phyloP scores from a whole-genome alignment of 257 asterid species.

The Agastache rugosa region DNA sequence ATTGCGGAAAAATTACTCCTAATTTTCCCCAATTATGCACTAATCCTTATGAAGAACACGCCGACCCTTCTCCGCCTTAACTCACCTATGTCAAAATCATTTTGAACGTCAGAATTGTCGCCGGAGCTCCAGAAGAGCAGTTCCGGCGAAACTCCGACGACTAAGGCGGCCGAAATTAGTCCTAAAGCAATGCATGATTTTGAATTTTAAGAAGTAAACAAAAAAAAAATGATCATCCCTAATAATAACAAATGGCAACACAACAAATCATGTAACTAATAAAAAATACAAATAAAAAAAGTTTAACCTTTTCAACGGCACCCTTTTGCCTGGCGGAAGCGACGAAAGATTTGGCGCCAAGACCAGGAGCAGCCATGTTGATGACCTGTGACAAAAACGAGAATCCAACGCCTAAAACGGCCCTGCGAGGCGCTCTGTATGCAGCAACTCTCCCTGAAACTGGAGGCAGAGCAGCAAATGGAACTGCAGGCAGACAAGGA shows the following conservation, averaged over 20 bases:
- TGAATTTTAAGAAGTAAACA: neutral
- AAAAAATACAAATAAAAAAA: neutral
- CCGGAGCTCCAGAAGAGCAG: neutral
- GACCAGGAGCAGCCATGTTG: constrained; percentile 55
- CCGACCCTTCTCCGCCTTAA: too few relatives aligned
- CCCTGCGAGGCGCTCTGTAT: constrained; percentile 60
- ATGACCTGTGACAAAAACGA: constrained; percentile 70
- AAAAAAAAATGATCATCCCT: neutral
- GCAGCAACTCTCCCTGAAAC: constrained; percentile 36
- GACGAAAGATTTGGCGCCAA: constrained; percentile 63
- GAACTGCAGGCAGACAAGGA: constrained; percentile 39
- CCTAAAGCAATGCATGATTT: neutral
- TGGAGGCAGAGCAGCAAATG: constrained; percentile 37
- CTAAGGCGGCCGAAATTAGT: neutral
- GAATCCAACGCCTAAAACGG: constrained; percentile 60
- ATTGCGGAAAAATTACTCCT: too few relatives aligned
- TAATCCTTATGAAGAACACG: neutral
- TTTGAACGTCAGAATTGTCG: neutral
- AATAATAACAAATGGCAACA: neutral
- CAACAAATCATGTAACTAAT: neutral
- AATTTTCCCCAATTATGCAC: neutral
- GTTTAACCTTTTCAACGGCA: constrained; percentile 66
- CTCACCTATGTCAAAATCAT: too few relatives aligned
- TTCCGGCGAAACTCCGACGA: neutral
- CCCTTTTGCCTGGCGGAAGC: constrained; percentile 82